A percentile compares a stretch with the other conserved stretches of the same genome.
Evolutionary conservation across 2,329 filamentous ascomycete species (phyloP).

Genomic region (Colletotrichum orbiculare): DNA sequence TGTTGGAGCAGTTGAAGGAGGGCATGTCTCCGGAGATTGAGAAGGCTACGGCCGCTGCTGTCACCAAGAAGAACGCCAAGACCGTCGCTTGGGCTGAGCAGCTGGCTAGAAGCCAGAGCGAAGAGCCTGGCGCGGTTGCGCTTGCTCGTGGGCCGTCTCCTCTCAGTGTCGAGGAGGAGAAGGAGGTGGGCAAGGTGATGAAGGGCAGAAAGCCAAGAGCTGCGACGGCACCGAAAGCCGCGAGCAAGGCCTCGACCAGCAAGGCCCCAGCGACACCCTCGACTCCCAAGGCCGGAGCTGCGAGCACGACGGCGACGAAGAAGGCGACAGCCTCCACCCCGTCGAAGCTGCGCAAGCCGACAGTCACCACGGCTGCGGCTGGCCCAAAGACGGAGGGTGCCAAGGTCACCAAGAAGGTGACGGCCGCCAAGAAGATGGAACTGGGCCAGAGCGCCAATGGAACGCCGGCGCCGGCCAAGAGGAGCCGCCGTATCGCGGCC

Average conservation of each 20-base stretch:
- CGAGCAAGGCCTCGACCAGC: neutral
- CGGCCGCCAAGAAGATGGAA: constrained; percentile 30
- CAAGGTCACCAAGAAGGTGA: constrained; percentile 42
- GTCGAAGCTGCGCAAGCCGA: constrained; percentile 18
- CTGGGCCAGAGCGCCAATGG: constrained; percentile 28
- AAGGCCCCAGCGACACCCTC: neutral
- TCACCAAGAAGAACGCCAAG: constrained; percentile 19
- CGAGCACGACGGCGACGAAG: neutral
- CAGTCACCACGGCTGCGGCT: neutral
- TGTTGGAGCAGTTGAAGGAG: constrained; percentile 42
- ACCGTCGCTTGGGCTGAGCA: constrained; percentile 27
- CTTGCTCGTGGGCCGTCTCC: neutral
- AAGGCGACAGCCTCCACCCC: constrained; percentile 4
- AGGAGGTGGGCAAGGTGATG: constrained; percentile 25
- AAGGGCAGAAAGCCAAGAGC: constrained; percentile 5
- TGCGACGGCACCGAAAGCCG: neutral
- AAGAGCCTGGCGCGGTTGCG: neutral
- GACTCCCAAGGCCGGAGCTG: neutral
- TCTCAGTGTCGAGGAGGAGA: constrained; percentile 17
- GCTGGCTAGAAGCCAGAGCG: constrained; percentile 26
- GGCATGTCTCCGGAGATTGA: neutral
- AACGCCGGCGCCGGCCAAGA: constrained; percentile 24
- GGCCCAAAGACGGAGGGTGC: constrained; percentile 45
- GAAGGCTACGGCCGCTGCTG: constrained; percentile 2
- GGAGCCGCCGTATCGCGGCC: constrained; percentile 16